Evolutionary conservation across 2,329 filamentous ascomycete genomes (phyloP), one percentile per base, ranked within the genome.

Genomic region (Bretziella fagacearum): DNA sequence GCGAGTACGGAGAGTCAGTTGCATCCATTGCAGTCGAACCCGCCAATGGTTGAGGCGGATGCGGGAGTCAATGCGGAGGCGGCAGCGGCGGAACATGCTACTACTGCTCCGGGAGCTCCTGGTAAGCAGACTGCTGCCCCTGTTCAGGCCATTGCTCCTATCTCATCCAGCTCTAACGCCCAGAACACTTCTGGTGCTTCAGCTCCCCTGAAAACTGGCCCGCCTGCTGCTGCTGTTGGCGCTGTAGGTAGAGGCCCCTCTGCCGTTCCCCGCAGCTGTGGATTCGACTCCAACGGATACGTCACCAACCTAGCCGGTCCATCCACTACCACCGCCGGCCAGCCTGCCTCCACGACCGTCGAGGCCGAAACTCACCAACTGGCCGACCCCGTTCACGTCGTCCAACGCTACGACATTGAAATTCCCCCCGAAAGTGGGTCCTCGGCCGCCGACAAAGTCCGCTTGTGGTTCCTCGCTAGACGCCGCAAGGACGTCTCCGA

Each of bases 21-120:
- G 3, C 42, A 46, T n/a, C 48, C 48, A 18, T 20, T 50, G 18
- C 44, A 50, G 26, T 47, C 44, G 3, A 50, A 50, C 44, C 40
- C 44, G n/a, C 23, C 44, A 6, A 20, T 33, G 18, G n/a, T 27
- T 11, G 18, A 39, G 8, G 17, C 8, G 6, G 35, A 39, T 39
- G 15, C 8, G 6, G 35, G 23, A 22, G 15, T 10, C 35, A 8
- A 6, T 8, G 23, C 15, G 18, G 35, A 39, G 23, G 35, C 18
- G 11, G 7, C 7, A 5, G 17, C 15, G 6, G 18, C 10, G n/a
- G 8, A n/a, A 5, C 20, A 25, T 5, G 23, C 18, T 18, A 8
- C 35, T 7, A 8, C 23, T 22, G 35, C 35, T 10, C 35, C 18
- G 5, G 5, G 27, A 10, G 5, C 27, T 30, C 10, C 27, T 8